phyloP scores from a whole-genome alignment of 257 asterid genomes.

The Nicotiana undulata region DNA sequence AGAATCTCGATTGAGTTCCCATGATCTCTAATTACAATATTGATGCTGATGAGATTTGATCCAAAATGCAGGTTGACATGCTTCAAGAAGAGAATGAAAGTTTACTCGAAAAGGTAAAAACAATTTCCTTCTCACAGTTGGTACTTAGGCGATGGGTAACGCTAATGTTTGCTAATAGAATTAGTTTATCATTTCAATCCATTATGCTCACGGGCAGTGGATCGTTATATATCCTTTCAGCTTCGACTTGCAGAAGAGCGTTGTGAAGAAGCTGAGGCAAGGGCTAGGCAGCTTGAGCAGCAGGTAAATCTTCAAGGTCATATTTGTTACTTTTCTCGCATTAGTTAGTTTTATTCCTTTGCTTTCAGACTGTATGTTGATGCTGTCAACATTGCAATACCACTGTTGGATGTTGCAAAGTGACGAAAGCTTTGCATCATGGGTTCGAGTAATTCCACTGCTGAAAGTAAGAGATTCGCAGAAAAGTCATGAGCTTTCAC shows the following conservation, averaged over 20 bases:
- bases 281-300: too few species aligned
- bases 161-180: background rate
- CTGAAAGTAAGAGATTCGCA: background rate
- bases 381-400: background rate
- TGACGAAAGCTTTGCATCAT: background rate
- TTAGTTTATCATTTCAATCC: constrained; percentile 16
- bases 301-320: too few species aligned
- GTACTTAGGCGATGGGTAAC: background rate
- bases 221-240: constrained; percentile 37
- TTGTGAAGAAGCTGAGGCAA: constrained; percentile 77
- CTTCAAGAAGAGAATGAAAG: constrained; percentile 97
- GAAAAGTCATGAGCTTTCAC: background rate
- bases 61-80: constrained; percentile 79
- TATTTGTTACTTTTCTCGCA: too few species aligned
- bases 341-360: too few species aligned
- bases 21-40: background rate
- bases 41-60: constrained; percentile 12
- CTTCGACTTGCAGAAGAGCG: constrained; percentile 85
- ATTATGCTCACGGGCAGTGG: background rate
- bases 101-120: constrained; percentile 73
- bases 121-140: constrained; percentile 7
- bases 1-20: background rate
- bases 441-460: background rate
- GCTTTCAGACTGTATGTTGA: background rate
- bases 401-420: background rate